Evolutionary conservation across 768 basidiomycete genomes (phyloP).

Genomic region (Suillus fuscotomentosus): DNA sequence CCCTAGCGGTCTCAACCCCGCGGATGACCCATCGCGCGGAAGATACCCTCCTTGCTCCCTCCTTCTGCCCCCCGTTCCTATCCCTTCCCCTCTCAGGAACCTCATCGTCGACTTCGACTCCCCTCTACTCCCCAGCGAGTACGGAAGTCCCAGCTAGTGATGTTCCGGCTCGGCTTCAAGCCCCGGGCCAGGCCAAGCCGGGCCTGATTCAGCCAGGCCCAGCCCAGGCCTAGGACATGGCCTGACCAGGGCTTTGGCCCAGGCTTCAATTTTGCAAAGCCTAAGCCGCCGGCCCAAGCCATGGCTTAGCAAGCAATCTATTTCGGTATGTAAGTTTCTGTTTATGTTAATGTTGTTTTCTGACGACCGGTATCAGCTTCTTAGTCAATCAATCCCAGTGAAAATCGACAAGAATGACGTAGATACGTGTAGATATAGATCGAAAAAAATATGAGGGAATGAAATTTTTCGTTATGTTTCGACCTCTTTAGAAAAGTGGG

Average conservation of each 20-base stretch:
- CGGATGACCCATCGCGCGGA: not conserved
- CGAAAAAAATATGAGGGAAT: too few relatives aligned
- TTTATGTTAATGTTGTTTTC: too few relatives aligned
- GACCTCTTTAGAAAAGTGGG: too few relatives aligned
- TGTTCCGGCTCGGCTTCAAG: not conserved
- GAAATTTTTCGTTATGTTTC: too few relatives aligned
- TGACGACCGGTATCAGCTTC: too few relatives aligned
- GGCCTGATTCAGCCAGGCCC: too few relatives aligned
- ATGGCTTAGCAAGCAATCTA: not conserved
- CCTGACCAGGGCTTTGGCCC: not conserved
- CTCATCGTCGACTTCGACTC: not conserved
- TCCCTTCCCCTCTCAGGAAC: conserved; percentile 7
- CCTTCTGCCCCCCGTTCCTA: conserved; percentile 14
- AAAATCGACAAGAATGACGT: too few relatives aligned
- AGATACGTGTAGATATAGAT: too few relatives aligned
- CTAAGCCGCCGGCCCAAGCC: not conserved
- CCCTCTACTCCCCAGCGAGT: too few relatives aligned
- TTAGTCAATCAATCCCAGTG: too few relatives aligned
- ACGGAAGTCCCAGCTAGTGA: too few relatives aligned
- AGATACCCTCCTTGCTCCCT: not conserved
- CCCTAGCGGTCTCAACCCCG: not conserved
- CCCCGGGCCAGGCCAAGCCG: not conserved
- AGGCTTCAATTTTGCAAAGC: not conserved
- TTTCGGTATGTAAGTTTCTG: too few relatives aligned
- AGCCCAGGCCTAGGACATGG: not conserved